These are phyloP conservation scores for Russula lepida DNA, from an alignment of 768 basidiomycete species.

Conservation along the genomic window DNA sequence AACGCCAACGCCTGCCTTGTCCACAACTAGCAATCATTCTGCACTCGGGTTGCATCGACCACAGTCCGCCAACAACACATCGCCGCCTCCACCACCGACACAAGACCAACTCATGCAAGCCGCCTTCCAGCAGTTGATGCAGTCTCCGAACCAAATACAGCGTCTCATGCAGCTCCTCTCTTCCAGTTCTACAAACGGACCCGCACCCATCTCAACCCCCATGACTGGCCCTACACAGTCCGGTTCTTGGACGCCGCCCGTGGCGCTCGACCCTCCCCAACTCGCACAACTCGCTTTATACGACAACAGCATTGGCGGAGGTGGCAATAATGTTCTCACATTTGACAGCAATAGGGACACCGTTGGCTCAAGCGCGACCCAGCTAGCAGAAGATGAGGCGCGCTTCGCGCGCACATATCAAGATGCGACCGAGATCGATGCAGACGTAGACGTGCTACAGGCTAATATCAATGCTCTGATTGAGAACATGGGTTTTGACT, in stretches of 20 bases:
- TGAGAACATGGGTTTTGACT: constrained; percentile 59
- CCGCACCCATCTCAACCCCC: background rate
- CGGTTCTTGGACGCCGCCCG: constrained; percentile 16
- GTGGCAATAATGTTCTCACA: constrained; percentile 19
- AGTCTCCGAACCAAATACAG: constrained; percentile 25
- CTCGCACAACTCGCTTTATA: constrained; percentile 25
- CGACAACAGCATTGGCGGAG: background rate
- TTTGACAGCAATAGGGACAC: constrained; percentile 25
- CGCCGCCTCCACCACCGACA: background rate
- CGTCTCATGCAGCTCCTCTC: constrained; percentile 24
- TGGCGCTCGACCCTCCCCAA: constrained; percentile 18
- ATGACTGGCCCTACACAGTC: constrained; percentile 5
- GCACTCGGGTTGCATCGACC: constrained; percentile 20
- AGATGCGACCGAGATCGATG: constrained; percentile 54
- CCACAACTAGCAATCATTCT: constrained; percentile 3
- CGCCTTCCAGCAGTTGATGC: constrained; percentile 23
- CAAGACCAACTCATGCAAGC: constrained; percentile 21
- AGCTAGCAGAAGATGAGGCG: constrained; percentile 31
- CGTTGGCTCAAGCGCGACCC: constrained; percentile 26
- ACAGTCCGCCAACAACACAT: background rate
- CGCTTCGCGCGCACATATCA: constrained; percentile 50
- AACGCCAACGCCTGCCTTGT: background rate
- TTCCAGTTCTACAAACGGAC: background rate
- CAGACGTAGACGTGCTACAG: constrained; percentile 64
- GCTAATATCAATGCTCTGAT: constrained; percentile 64